Conservation (phyloP, 192 early-diverging fungal genomes). For the Backusella macrospora region DNA sequence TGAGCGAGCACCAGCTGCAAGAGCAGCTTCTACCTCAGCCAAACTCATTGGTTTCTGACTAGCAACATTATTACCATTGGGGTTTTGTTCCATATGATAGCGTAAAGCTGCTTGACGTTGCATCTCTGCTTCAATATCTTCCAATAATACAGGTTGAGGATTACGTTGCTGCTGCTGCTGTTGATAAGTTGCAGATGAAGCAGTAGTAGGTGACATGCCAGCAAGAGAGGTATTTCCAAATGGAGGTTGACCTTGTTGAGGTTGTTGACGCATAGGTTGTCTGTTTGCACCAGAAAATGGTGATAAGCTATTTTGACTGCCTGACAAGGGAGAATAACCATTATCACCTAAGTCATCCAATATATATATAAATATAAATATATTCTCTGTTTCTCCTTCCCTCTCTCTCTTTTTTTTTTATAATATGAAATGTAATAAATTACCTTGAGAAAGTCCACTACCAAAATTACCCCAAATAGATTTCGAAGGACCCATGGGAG, state of each 20-base stretch:
- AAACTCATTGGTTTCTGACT: constrained; percentile 61
- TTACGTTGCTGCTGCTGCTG: constrained; percentile 18
- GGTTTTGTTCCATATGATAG: constrained; percentile 11
- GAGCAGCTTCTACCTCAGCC: constrained; percentile 72
- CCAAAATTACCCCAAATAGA: constrained; percentile 40
- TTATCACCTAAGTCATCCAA: background rate
- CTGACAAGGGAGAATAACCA: constrained; percentile 15
- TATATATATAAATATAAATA: background rate
- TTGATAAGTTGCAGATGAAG: background rate
- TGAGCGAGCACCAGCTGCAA: constrained; percentile 30
- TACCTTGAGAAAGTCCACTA: constrained; percentile 18
- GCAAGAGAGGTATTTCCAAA: background rate
- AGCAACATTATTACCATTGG: constrained; percentile 9
- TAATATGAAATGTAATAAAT: background rate
- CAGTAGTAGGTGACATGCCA: constrained; percentile 8
- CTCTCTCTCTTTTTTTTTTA: background rate
- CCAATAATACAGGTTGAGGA: constrained; percentile 37
- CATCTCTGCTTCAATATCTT: constrained; percentile 60
- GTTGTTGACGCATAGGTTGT: constrained; percentile 13
- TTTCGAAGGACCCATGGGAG: constrained; percentile 21
- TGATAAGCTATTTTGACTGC: constrained; percentile 17
- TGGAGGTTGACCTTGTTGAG: constrained; percentile 5
- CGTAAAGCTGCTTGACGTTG: constrained; percentile 43
- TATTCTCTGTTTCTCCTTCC: too few species aligned
- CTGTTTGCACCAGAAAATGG: constrained; percentile 18